Base-by-base conservation (phyloP, 768 basidiomycete genomes). In the Coprinopsis cinerea region DNA sequence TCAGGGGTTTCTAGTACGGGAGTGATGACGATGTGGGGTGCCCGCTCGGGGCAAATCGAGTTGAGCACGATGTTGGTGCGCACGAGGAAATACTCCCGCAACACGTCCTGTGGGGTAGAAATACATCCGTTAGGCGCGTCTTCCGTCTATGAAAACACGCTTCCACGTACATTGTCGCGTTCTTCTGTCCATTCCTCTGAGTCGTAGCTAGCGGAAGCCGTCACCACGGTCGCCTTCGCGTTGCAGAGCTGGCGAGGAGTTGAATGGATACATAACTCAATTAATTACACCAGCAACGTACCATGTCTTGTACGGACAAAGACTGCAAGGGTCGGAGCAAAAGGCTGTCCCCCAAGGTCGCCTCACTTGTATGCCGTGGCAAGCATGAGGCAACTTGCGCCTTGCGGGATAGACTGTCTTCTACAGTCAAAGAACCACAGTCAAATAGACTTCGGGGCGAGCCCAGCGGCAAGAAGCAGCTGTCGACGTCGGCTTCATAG, bases 21-120 rank as follows among this genome's bases (percentile, higher is more conserved):
- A n/a, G 77, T 75, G 39, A 81, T 71, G 44, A 78, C 76, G 47
- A 82, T 76, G 59, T 78, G 76, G 0, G 79, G 79, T 0, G 67
- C 59, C 4, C 64, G 32, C 5, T 69, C 53, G 4, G 76, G 74
- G 48, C 48, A 47, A 17, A 58, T 48, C 20, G 77, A 79, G 48
- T 77, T 74, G 11, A 78, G 51, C 20, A 78, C 68, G 11, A 78
- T 61, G 51, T 73, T 72, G 11, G 61, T 57, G 13, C 57, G 60
- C 23, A 58, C 54, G 27, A 51, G 48, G 27, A 60, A 61, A 55
- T 62, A 64, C 14, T 44, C 41, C 34, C 57, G 49, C 17, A 69
- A 58, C 27, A 57, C 53, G 36, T 62, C 61, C 69, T 71, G 43
- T 40, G 24, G 25, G 23, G n/a, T 17, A 47, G n/a, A 13, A 27